Conservation (phyloP, 495 filamentous ascomycete genomes). For the Pyronema omphalodes region DNA sequence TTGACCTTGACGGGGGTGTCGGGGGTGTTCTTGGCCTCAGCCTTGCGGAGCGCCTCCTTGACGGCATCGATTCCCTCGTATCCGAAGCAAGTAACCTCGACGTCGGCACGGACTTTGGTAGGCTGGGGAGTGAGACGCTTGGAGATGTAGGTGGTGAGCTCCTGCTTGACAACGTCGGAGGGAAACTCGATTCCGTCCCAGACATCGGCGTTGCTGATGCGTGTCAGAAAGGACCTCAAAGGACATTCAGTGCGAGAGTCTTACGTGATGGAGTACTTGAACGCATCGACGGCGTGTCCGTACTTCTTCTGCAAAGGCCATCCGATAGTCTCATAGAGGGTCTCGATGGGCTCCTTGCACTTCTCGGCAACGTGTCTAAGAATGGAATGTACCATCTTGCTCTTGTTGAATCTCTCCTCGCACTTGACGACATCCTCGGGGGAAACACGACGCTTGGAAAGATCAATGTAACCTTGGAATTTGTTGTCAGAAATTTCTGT, state of each 20-base stretch:
- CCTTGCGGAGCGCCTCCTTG: conserved; percentile 69
- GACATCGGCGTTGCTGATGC: conserved; percentile 68
- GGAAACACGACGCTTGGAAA: conserved; percentile 92
- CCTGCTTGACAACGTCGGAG: conserved; percentile 63
- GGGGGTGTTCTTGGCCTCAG: conserved; percentile 70
- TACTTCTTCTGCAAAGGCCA: conserved; percentile 98
- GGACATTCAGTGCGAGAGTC: conserved; percentile 13
- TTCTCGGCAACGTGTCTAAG: conserved; percentile 97
- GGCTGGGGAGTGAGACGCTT: conserved; percentile 93
- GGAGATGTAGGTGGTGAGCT: conserved; percentile 80
- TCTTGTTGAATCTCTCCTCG: conserved; percentile 98
- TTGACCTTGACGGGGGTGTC: conserved; percentile 93
- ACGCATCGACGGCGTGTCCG: conserved; percentile 89
- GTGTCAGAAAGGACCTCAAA: neutral
- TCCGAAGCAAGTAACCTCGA: conserved; percentile 94
- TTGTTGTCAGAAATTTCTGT: neutral
- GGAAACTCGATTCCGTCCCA: conserved; percentile 87
- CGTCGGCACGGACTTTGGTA: conserved; percentile 92
- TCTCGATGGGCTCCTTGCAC: conserved; percentile 79
- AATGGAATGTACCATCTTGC: conserved; percentile 96
- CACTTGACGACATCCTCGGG: conserved; percentile 96
- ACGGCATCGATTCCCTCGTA: conserved; percentile 98
- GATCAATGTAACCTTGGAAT: conserved; percentile 73
- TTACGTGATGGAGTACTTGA: conserved; percentile 97
- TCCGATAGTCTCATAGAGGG: conserved; percentile 78